phyloP scores from a whole-genome alignment of 257 asterid species.

The Solanum sparsipilum region DNA sequence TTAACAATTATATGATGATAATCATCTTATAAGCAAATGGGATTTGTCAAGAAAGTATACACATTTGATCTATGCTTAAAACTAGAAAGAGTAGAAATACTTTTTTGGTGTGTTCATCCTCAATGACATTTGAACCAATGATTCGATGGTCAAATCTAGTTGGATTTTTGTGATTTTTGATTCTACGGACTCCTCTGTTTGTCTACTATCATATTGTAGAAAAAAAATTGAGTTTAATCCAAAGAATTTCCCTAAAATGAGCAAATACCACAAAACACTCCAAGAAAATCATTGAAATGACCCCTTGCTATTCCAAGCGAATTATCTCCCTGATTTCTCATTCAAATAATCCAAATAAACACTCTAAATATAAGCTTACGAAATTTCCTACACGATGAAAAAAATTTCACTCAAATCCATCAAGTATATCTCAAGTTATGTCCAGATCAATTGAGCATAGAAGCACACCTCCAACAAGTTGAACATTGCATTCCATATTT shows the following conservation, averaged over 20 bases:
- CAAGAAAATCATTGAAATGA: slow-evolving; percentile 9
- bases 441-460: slow-evolving; percentile 24
- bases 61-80: neutral
- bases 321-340: slow-evolving; percentile 17
- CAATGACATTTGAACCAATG: slow-evolving; percentile 6
- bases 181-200: slow-evolving; percentile 12
- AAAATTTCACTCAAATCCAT: slow-evolving; percentile 15
- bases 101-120: slow-evolving; percentile 48
- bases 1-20: neutral
- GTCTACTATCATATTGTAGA: neutral
- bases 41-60: neutral
- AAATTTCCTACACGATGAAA: slow-evolving; percentile 31
- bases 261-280: slow-evolving; percentile 18
- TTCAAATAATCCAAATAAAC: neutral
- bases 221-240: neutral
- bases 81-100: neutral
- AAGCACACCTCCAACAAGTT: slow-evolving; percentile 47
- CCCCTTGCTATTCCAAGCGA: slow-evolving; percentile 23
- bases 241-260: slow-evolving; percentile 16
- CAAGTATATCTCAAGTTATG: slow-evolving; percentile 19
- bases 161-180: slow-evolving; percentile 16
- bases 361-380: slow-evolving; percentile 24
- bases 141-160: slow-evolving; percentile 9
- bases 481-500: slow-evolving; percentile 13
- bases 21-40: neutral